phyloP scores from a whole-genome alignment of 495 filamentous ascomycete species.

The Neurospora sp. region DNA sequence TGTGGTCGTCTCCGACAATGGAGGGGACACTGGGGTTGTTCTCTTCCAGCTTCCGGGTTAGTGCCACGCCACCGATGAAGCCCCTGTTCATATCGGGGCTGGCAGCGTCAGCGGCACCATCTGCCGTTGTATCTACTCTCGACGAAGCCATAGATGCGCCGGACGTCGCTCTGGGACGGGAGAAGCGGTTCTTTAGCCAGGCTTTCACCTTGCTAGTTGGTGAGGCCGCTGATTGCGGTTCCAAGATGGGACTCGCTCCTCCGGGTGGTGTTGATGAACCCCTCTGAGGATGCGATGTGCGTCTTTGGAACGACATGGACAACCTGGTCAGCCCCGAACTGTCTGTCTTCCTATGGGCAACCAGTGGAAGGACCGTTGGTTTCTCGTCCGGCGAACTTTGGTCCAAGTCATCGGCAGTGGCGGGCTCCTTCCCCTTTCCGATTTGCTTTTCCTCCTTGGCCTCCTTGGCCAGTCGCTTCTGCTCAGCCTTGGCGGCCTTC shows the following conservation, averaged over 20 bases:
- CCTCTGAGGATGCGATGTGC: slow-evolving; percentile 11
- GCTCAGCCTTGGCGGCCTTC: slow-evolving; percentile 37
- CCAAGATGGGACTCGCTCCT: slow-evolving; percentile 1
- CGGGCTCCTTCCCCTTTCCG: slow-evolving; percentile 10
- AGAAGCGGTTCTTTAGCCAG: slow-evolving; percentile 51
- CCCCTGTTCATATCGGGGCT: slow-evolving; percentile 8
- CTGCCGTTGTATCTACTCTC: background rate
- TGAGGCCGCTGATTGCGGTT: slow-evolving; percentile 6
- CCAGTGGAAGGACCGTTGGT: background rate
- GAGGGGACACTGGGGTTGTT: slow-evolving; percentile 23
- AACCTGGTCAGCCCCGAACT: background rate
- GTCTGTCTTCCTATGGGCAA: background rate
- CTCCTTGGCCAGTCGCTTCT: slow-evolving; percentile 35
- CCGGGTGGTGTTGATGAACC: slow-evolving; percentile 1
- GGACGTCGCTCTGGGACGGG: slow-evolving; percentile 24
- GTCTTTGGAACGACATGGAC: slow-evolving; percentile 2
- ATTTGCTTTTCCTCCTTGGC: slow-evolving; percentile 28
- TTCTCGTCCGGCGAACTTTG: background rate
- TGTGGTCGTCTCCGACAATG: slow-evolving; percentile 18
- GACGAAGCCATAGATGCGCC: slow-evolving; percentile 2
- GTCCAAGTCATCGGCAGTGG: background rate
- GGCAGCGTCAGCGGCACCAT: background rate
- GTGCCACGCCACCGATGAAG: slow-evolving; percentile 39
- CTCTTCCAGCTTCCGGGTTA: slow-evolving; percentile 23
- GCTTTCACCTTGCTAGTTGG: slow-evolving; percentile 39